Evolutionary conservation across 2,329 filamentous ascomycete genomes (phyloP).

Genomic region (Venturia carpophila): DNA sequence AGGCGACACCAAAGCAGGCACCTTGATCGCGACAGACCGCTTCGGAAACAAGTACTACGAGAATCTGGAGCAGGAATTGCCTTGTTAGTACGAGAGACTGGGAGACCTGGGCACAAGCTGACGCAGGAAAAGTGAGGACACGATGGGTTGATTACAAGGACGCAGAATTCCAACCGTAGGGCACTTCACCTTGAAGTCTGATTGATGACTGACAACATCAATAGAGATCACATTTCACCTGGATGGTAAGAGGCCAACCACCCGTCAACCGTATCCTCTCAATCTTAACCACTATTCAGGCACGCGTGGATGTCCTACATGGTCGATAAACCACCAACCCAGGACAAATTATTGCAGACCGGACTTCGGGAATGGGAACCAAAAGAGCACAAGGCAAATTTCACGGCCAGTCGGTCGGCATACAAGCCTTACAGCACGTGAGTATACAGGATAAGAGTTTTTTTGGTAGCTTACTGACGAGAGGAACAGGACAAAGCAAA

Average conservation of each 20-base stretch:
- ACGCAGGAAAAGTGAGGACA: conserved; percentile 61
- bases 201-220: background rate
- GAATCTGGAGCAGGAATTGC: conserved; percentile 83
- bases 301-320: conserved; percentile 96
- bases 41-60: conserved; percentile 98
- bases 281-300: conserved; percentile 38
- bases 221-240: conserved; percentile 2
- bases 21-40: conserved; percentile 73
- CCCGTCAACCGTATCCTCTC: background rate
- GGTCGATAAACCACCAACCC: conserved; percentile 74
- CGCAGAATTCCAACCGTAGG: conserved; percentile 71
- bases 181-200: conserved; percentile 48
- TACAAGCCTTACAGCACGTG: conserved; percentile 96
- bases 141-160: conserved; percentile 97
- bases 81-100: conserved; percentile 50
- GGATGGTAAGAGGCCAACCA: background rate
- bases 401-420: conserved; percentile 67
- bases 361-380: conserved; percentile 69
- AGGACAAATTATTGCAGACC: conserved; percentile 64
- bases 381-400: conserved; percentile 62
- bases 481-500: conserved; percentile 38
- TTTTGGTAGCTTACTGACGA: background rate
- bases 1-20: conserved; percentile 96
- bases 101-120: conserved; percentile 19
- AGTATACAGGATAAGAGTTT: conserved; percentile 35